Base-by-base conservation (phyloP, 2,329 filamentous ascomycete genomes). In the Xylaria sp. region DNA sequence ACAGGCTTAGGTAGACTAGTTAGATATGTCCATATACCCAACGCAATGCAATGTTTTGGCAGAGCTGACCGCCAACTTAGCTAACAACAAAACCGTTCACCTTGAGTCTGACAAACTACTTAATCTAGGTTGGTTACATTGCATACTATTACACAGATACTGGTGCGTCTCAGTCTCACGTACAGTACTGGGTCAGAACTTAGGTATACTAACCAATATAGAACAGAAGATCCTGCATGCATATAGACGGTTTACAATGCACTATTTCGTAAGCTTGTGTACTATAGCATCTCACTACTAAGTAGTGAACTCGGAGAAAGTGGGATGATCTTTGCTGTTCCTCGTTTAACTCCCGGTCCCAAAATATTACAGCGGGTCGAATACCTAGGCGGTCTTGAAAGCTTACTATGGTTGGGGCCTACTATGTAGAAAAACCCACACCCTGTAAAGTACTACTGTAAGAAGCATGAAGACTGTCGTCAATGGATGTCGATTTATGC, bases 371-470 rank as follows among this genome's bases (percentile, higher is more conserved):
- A 36, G 58, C 58, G 59, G 64, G 59, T 48, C 43, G 23, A 13
- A 8, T 36, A 48, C 20, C 5, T 34, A 48, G 50, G 57, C 13
- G 13, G 23, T 50, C 58, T 18, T n/a, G n/a, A n/a, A n/a, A n/a
- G n/a, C n/a, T n/a, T n/a, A n/a, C n/a, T n/a, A n/a, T n/a, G n/a
- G n/a, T n/a, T n/a, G n/a, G n/a, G n/a, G n/a, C n/a, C n/a, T n/a
- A n/a, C n/a, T n/a, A n/a, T n/a, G n/a, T n/a, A n/a, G n/a, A n/a
- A n/a, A n/a, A n/a, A n/a, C n/a, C n/a, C n/a, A n/a, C n/a, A n/a
- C 25, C 20, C 15, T 12, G 13, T 66, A 66, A 61, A 60, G n/a
- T 28, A 36, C 13, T 32, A 50, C n/a, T n/a, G n/a, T n/a, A n/a
- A 39, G 18, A 32, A 39, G 9, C 23, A 2, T 48, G 41, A 1